Evolutionary conservation across 2,329 filamentous ascomycete species (phyloP), one percentile per base, ranked within the genome.

Genomic region (Colletotrichum scovillei): DNA sequence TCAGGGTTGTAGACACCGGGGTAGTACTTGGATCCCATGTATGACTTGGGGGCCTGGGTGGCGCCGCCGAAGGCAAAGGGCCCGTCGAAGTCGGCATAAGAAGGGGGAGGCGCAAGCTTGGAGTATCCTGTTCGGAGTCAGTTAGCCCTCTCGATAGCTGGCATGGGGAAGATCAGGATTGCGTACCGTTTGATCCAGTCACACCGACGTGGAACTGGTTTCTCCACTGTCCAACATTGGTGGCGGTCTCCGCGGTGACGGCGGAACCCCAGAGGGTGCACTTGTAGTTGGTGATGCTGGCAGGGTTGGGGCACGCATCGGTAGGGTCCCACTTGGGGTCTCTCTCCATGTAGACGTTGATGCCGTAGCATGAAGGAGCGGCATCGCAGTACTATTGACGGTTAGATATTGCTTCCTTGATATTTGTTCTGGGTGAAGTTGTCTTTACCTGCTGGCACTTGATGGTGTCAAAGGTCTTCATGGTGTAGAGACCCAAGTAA

Each of bases 151-250:
- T 26, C 5, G 4, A 19, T 9, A 22, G n/a, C 5, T 5, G 38
- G 12, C 19, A 19, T 14, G 2, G 12, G 4, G 6, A 4, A 22
- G 22, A 12, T 14, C 3, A 16, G 38, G 3, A 7, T 9, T 12
- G 6, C 65, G 32, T 72, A 69, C 74, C 74, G 28, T 75, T 75
- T 7, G 74, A 75, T 16, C 69, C 74, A 4, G 28, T 28, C 53
- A 75, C 67, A 32, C 56, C 69, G 14, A 75, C 74, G 24, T 74
- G 72, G 58, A 75, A 75, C 1, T 73, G 2, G 14, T 63, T 56
- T 26, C 74, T 67, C 69, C 73, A 69, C 32, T 75, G 65, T 12
- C 74, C 74, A 3, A 11, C 2, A 63, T 73, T 75, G 53, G n/a
- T 68, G 19, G 74, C 74, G 26, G 53, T 74, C 5, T 9, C 9